Base-by-base conservation (phyloP, 2,329 filamentous ascomycete genomes). In the Metarhizium album region DNA sequence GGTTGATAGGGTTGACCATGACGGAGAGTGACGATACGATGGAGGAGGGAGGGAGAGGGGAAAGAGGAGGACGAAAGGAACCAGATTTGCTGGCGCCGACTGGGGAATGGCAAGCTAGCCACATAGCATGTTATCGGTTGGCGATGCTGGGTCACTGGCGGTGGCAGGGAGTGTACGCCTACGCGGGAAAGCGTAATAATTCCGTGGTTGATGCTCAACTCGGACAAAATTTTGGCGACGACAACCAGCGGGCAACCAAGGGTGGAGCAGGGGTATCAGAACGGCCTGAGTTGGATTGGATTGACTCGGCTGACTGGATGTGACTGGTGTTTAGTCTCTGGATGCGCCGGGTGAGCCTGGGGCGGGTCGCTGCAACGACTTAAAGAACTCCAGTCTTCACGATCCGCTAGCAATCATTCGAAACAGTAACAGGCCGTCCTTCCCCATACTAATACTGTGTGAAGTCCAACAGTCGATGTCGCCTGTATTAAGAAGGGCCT, bases 241-340 rank as follows among this genome's bases (percentile, higher is more conserved):
- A 50, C 45, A 47, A 50, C 47, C 37, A 50, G 47, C 47, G 35
- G 45, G 47, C 51, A 40, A 43, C 43, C 33, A 42, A 52, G 51
- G 51, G 51, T 43, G 51, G 43, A 49, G n/a, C 50, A 52, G 46
- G 49, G 45, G 35, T 51, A 29, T 29, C 35, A 29, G 6, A 14
- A 40, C 24, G 37, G 46, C 13, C 37, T 42, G 18, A 24, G 40
- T 23, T 43, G 16, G 46, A 42, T 29, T 48, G 18, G 37, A 38
- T 47, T 23, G 46, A 35, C 46, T 14, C n/a, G 31, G 22, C 9
- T 43, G 40, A 43, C 40, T 43, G 40, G 40, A 23, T 43, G 14
- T 43, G 40, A 24, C 11, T 43, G 40, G 22, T 9, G 20, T 43
- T 43, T 8, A 43, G n/a, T 42, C 38, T 13, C n/a, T 22, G 7